Conservation (phyloP, 352 stramenopile species). For the Pythium volutum region DNA sequence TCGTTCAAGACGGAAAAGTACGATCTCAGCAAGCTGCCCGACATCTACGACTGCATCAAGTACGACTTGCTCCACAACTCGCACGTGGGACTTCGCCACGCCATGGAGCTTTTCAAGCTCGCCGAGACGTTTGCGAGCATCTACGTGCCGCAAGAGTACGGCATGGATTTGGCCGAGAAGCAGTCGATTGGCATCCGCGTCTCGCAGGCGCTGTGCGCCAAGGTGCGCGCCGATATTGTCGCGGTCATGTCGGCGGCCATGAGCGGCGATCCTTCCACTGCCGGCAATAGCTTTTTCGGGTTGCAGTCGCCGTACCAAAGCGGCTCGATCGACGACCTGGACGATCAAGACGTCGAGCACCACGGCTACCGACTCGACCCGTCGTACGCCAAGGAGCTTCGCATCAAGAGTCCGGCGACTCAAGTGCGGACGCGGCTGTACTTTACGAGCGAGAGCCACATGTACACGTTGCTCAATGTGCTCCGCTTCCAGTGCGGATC, state of each 20-base stretch:
- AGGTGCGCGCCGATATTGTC: slow-evolving; percentile 94
- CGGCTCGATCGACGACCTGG: slow-evolving; percentile 31
- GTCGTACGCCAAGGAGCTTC: slow-evolving; percentile 89
- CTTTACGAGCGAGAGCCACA: slow-evolving; percentile 99
- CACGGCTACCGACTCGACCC: slow-evolving; percentile 87
- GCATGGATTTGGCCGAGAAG: slow-evolving; percentile 92
- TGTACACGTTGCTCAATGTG: slow-evolving; percentile 98
- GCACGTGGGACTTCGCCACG: slow-evolving; percentile 85
- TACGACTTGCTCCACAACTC: slow-evolving; percentile 99
- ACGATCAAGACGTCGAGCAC: slow-evolving; percentile 76
- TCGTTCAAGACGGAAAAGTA: slow-evolving; percentile 87
- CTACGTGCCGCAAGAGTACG: slow-evolving; percentile 97
- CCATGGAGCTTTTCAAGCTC: slow-evolving; percentile 91
- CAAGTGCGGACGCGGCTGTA: slow-evolving; percentile 97
- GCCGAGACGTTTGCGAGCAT: slow-evolving; percentile 95
- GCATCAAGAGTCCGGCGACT: slow-evolving; percentile 92
- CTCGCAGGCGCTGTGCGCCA: slow-evolving; percentile 96
- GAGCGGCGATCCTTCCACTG: slow-evolving; percentile 31
- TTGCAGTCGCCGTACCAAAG: slow-evolving; percentile 23
- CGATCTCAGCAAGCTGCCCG: slow-evolving; percentile 95
- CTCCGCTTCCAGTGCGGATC: slow-evolving; percentile 88
- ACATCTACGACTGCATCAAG: slow-evolving; percentile 98
- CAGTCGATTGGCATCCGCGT: slow-evolving; percentile 95
- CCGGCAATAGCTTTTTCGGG: slow-evolving; percentile 35
- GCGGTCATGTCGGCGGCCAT: slow-evolving; percentile 68